Evolutionary conservation across 2,329 filamentous ascomycete genomes (phyloP), one percentile per base, ranked within the genome.

Genomic region (Penicillium sp.): DNA sequence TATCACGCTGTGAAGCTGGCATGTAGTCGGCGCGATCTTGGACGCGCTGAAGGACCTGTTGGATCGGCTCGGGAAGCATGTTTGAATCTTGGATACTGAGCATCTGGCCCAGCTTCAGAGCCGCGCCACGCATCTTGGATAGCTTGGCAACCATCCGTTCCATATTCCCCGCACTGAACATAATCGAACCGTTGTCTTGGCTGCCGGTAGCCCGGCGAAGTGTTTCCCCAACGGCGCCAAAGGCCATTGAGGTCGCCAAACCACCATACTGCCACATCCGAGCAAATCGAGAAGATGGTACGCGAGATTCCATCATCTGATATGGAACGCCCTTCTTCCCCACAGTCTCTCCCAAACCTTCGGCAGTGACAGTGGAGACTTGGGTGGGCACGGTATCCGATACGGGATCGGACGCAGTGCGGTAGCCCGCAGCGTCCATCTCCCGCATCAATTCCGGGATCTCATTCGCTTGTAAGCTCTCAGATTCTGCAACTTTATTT

Each of bases 1-100:
- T 85, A 69, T 99, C 87, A 9, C 94, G 87, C 71, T 99, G 94
- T 70, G 87, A 96, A 2, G 90, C 83, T 0, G 94, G 94, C 94
- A 99, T 99, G 72, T 97, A 99, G 72, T 99, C 93, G 32, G 94
- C 94, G 50, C 90, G 87, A 70, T 99, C 94, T 69, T 99, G 94
- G 0, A 99, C 94, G 5, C 95, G 86, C 68, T 96, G 91, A 10
- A 99, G 78, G 1, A 99, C 91, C 65, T 93, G 84, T 60, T 95
- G 90, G 43, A 99, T 91, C 1, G 90, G 84, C 0, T 83, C 84
- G 0, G 94, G 94, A 8, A 99, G 83, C 85, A 97, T 91, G 72
- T 96, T 97, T 30, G 90, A 86, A 74, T 99, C 94, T 78, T 99
- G 94, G 67, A 99, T 94, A 70, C 91, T 97, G 80, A 99, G 88